Evolutionary conservation across 2,329 filamentous ascomycete genomes (phyloP), one percentile per base, ranked within the genome.

Genomic region (Cercospora berteroae): DNA sequence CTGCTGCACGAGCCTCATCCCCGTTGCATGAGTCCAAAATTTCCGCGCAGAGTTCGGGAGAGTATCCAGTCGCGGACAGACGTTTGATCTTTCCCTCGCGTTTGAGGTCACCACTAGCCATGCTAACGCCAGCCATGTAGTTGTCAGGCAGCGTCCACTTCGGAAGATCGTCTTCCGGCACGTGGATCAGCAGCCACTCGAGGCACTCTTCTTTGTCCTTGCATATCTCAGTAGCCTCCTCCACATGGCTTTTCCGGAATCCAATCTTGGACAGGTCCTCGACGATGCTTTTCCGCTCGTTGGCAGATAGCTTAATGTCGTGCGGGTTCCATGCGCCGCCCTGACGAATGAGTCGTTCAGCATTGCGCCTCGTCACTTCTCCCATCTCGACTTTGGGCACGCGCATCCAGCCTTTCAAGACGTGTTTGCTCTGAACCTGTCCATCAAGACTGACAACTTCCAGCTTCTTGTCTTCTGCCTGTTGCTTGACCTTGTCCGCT

Each of bases 151-250:
- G 82, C 73, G 92, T 92, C 93, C 94, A 98, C 6, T 87, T 84
- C 1, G 95, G 95, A n/a, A 98, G 82, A 75, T 98, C 95, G 77
- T 99, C 95, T 77, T 99, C 95, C 1, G 95, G 95, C 2, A 99
- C 93, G 79, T 99, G 94, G 61, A 98, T 94, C 59, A 99, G 85
- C 16, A 99, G 85, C 95, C 95, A 99, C 78, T 98, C 94, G 2
- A 99, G 84, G 16, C 93, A 90, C 80, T 99, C 95, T 77, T 97
- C 94, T 31, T 90, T 86, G 77, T 97, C 93, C 78, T 94, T 96
- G 81, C 94, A 97, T 74, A 94, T 88, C 55, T 88, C 88, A 0
- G 91, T 87, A 8, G 95, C 94, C 80, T 99, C 95, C 76, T 96
- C 89, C 48, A 94, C 87, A 76, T 99, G 95, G 74, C 90, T 96